These are phyloP conservation scores for Orobanche coerulescens DNA, from an alignment of 257 asterid species.

Conservation along the genomic window DNA sequence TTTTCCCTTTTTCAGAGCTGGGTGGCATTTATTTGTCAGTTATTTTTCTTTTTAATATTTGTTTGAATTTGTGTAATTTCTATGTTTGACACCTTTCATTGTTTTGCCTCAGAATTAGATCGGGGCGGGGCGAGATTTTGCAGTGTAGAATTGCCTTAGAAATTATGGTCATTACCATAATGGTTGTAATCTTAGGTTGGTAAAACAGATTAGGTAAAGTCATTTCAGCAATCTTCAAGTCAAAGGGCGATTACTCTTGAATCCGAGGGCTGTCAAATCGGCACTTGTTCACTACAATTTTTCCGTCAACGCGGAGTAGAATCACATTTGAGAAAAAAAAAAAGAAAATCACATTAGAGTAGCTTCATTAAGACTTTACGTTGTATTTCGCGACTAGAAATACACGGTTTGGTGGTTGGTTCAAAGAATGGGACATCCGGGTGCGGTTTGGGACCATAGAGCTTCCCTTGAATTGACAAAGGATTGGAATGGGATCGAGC, in stretches of 20 bases:
- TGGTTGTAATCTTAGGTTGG: conserved; percentile 22
- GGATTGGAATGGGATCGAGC: conserved; percentile 88
- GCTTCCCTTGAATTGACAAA: conserved; percentile 59
- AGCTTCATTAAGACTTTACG: conserved; percentile 19
- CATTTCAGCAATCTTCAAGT: conserved; percentile 19
- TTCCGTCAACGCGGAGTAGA: not conserved
- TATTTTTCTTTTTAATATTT: too few species aligned
- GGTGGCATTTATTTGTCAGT: conserved; percentile 6
- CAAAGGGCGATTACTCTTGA: conserved; percentile 29
- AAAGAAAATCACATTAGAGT: too few species aligned
- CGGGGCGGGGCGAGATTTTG: conserved; percentile 10
- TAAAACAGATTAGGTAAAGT: too few species aligned
- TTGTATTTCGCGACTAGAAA: conserved; percentile 5
- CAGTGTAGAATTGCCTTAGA: conserved; percentile 33
- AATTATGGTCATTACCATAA: conserved; percentile 27
- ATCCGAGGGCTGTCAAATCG: conserved; percentile 32
- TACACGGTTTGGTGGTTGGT: not conserved
- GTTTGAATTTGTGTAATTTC: conserved; percentile 21
- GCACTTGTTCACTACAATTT: conserved; percentile 18
- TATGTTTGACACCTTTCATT: conserved; percentile 3
- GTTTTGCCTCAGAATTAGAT: conserved; percentile 6
- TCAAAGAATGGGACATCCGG: conserved; percentile 71
- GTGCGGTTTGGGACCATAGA: conserved; percentile 70
- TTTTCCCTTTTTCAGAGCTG: not conserved
- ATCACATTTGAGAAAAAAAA: conserved; percentile 17